Evolutionary conservation across 2,329 filamentous ascomycete genomes (phyloP), one percentile per base, ranked within the genome.

Genomic region (Fusarium torreyae): DNA sequence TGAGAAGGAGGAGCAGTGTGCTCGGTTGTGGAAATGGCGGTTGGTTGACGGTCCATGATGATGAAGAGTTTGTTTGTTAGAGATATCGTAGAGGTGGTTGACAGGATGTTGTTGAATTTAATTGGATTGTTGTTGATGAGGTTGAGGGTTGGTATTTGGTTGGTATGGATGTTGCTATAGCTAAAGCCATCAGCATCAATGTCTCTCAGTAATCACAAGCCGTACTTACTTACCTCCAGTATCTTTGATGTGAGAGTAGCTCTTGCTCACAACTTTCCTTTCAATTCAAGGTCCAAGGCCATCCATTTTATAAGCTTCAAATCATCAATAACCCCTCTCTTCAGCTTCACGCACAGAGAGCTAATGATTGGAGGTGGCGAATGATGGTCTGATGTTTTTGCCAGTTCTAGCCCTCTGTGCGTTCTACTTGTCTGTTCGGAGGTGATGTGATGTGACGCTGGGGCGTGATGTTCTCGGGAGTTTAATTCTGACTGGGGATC

Each of bases 41-140:
- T 28, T 46, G 68, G 68, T 69, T 70, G 68, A 14, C 56, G 63
- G 38, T 68, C 42, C 68, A 70, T 70, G 31, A 70, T 70, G 31
- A 11, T 71, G 56, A 43, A 28, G n/a, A 36, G 7, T 11, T 17
- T 17, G 34, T 15, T 26, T 15, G 6, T 11, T 24, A 9, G 15
- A 10, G 22, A 2, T 33, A 11, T 31, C 13, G 18, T 36, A 10
- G 28, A 26, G 20, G 15, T 22, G 20, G 34, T 56, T 36, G 15
- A 24, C 7, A 24, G 22, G 22, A 24, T 54, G 40, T 22, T 31
- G 5, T 33, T 18, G 44, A 15, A 34, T 28, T 7, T 28, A 15
- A 34, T 28, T 7, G 10, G 3, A 7, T 26, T 26, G 49, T 13
- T 59, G 6, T 40, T 26, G 18, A 14, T 49, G 22, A 38, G 46